Evolutionary conservation across 257 asterid species (phyloP).

Genomic region (Solanum ossicruentum): DNA sequence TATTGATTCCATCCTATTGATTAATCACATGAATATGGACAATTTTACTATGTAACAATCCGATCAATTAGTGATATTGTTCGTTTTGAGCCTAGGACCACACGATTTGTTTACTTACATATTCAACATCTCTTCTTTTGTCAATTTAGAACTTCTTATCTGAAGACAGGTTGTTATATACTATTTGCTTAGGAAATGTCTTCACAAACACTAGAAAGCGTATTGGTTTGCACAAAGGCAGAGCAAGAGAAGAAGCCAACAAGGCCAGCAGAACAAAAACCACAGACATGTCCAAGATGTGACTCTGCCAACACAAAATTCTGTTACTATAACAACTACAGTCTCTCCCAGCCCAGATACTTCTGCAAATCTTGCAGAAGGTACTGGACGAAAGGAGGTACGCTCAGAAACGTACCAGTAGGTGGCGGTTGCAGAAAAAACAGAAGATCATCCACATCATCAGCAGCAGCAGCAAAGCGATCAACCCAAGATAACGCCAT

Average conservation of each 20-base stretch:
- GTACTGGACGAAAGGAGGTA: conserved; percentile 96
- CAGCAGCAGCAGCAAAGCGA: conserved; percentile 16
- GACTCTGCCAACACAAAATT: conserved; percentile 90
- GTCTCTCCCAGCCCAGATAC: conserved; percentile 90
- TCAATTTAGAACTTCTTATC: no score
- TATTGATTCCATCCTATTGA: no score
- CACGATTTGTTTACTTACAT: no score
- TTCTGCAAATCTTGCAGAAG: conserved; percentile 93
- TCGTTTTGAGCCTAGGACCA: no score
- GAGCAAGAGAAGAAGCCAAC: conserved; percentile 67
- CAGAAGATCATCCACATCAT: conserved; percentile 19
- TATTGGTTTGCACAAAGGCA: conserved; percentile 49
- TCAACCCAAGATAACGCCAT: conserved; percentile 21
- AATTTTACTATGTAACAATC: no score
- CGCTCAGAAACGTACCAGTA: conserved; percentile 79
- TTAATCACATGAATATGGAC: no score
- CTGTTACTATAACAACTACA: conserved; percentile 92
- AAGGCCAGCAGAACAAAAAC: conserved; percentile 48
- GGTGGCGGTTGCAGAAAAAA: conserved; percentile 91
- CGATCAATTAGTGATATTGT: no score
- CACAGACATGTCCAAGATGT: conserved; percentile 82
- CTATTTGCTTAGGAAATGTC: conserved; percentile 41
- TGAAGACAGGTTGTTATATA: no score
- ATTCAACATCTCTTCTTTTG: no score
- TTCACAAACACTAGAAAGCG: conserved; percentile 72